phyloP scores from a whole-genome alignment of 1,284 basidiomycete genomes.

The Melampsora americana region DNA sequence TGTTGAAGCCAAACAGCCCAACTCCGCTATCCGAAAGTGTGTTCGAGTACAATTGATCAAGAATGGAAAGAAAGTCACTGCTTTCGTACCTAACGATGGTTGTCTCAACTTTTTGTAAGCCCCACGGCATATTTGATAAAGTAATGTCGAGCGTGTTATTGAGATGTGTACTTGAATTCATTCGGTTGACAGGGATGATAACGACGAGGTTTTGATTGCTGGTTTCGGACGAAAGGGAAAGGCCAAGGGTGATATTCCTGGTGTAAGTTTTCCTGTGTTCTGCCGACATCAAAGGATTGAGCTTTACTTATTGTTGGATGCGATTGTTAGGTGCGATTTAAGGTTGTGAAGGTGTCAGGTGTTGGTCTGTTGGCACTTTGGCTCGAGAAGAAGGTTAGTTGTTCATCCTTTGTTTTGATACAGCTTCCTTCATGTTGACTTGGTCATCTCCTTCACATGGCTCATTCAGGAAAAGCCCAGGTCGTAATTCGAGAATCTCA shows the following conservation, averaged over 20 bases:
- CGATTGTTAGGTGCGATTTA: slow-evolving; percentile 82
- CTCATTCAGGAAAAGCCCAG: slow-evolving; percentile 1
- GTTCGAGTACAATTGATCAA: slow-evolving; percentile 99
- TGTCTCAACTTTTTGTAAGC: slow-evolving; percentile 77
- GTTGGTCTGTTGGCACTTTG: slow-evolving; percentile 93
- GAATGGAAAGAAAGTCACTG: slow-evolving; percentile 99
- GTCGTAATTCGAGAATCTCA: not conserved
- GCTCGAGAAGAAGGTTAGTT: slow-evolving; percentile 93
- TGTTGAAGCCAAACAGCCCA: slow-evolving; percentile 89
- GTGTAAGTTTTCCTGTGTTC: slow-evolving; percentile 51
- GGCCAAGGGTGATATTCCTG: slow-evolving; percentile 82
- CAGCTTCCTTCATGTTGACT: not conserved
- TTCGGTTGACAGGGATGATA: slow-evolving; percentile 33
- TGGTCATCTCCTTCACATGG: too few species aligned
- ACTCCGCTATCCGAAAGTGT: slow-evolving; percentile 99
- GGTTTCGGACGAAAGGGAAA: slow-evolving; percentile 99
- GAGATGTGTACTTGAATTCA: not conserved
- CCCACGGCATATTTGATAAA: not conserved
- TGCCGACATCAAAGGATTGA: not conserved
- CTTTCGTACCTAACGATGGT: slow-evolving; percentile 85
- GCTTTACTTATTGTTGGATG: not conserved
- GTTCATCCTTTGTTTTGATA: not conserved
- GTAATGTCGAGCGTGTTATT: not conserved
- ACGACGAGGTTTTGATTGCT: slow-evolving; percentile 76
- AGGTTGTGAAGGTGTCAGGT: slow-evolving; percentile 98